Evolutionary conservation across 495 filamentous ascomycete species (phyloP).

Genomic region (Patellaria atrata): DNA sequence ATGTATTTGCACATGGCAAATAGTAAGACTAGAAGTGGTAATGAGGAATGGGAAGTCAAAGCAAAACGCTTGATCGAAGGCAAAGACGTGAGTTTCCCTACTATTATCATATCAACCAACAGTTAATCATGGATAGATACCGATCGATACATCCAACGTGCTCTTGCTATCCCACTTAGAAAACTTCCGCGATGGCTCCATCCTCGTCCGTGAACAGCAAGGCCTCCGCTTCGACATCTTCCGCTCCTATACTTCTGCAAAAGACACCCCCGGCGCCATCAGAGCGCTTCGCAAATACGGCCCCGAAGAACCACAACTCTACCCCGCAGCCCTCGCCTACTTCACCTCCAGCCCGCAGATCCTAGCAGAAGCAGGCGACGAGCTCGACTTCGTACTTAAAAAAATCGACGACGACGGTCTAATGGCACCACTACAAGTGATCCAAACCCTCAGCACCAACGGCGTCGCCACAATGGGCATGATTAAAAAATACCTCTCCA

Average conservation of each 20-base stretch:
- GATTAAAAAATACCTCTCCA: slow-evolving; percentile 80
- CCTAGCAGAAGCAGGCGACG: slow-evolving; percentile 76
- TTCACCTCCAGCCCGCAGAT: slow-evolving; percentile 74
- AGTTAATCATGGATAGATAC: slow-evolving; percentile 34
- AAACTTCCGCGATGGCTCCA: slow-evolving; percentile 78
- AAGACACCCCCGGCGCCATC: slow-evolving; percentile 82
- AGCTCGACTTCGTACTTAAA: slow-evolving; percentile 61
- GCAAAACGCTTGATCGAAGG: slow-evolving; percentile 71
- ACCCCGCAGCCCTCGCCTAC: slow-evolving; percentile 83
- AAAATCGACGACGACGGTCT: slow-evolving; percentile 82
- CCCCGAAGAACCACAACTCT: slow-evolving; percentile 79
- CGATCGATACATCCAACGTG: slow-evolving; percentile 89
- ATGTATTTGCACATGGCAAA: slow-evolving; percentile 89
- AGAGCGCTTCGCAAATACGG: slow-evolving; percentile 84
- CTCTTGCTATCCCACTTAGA: slow-evolving; percentile 84
- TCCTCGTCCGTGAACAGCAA: slow-evolving; percentile 83
- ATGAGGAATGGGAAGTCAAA: slow-evolving; percentile 74
- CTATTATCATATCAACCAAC: not conserved
- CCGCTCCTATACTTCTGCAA: slow-evolving; percentile 85
- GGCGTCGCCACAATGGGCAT: slow-evolving; percentile 92
- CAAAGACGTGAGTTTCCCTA: slow-evolving; percentile 39
- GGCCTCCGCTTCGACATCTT: slow-evolving; percentile 91
- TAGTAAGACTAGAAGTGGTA: slow-evolving; percentile 53
- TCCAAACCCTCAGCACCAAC: slow-evolving; percentile 76
- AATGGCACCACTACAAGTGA: slow-evolving; percentile 93